Evolutionary conservation across 1,284 basidiomycete species (phyloP).

Genomic region (Testicularia cyperi): DNA sequence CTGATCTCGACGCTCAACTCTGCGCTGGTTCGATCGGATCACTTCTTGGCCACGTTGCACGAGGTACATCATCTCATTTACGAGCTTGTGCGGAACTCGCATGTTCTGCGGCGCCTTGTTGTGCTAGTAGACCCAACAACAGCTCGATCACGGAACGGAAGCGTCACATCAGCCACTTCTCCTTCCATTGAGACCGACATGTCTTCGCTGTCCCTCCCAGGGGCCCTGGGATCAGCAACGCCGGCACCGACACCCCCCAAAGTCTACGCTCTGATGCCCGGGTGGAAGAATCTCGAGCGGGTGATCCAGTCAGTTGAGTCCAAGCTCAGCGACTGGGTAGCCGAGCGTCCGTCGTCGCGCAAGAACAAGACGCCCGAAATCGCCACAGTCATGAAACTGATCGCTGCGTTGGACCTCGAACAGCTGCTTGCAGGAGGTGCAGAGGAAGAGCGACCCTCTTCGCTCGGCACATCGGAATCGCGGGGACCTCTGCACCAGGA

Average conservation of each 20-base stretch:
- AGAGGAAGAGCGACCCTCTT: constrained; percentile 5
- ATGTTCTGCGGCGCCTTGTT: constrained; percentile 20
- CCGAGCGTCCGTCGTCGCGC: constrained; percentile 15
- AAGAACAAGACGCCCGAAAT: constrained; percentile 24
- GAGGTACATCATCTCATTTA: constrained; percentile 47
- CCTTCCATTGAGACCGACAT: not conserved
- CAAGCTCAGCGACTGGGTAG: constrained; percentile 30
- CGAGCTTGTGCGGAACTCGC: constrained; percentile 40
- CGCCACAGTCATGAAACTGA: constrained; percentile 29
- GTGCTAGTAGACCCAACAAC: constrained; percentile 15
- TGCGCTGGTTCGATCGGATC: constrained; percentile 39
- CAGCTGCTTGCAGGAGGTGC: constrained; percentile 31
- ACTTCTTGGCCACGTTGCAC: constrained; percentile 28
- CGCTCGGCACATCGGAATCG: not conserved
- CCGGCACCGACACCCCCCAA: constrained; percentile 14
- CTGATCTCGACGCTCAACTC: constrained; percentile 40
- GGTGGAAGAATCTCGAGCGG: constrained; percentile 32
- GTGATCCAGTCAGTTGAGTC: constrained; percentile 37
- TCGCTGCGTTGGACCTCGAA: constrained; percentile 39
- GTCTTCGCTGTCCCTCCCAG: not conserved
- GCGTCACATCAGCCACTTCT: not conserved
- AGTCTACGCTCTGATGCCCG: constrained; percentile 18
- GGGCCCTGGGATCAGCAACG: not conserved
- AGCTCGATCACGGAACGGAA: not conserved
- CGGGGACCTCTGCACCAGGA: constrained; percentile 16